Conservation (phyloP, 2,329 filamentous ascomycete genomes). For the Cytospora mali region DNA sequence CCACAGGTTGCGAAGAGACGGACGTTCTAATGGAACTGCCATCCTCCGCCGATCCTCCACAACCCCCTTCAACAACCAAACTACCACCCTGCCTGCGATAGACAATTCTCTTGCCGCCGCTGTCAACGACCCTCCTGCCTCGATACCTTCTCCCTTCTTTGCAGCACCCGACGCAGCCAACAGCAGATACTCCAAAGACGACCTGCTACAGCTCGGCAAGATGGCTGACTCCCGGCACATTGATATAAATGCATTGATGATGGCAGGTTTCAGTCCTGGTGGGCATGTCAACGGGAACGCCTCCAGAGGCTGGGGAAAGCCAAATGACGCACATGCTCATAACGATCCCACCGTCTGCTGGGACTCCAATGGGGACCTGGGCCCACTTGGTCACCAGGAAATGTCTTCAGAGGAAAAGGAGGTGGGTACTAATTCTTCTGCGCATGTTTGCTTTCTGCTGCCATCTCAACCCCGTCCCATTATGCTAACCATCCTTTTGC, state of each 20-base stretch:
- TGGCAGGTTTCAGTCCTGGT: slow-evolving; percentile 74
- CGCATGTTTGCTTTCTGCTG: slow-evolving; percentile 17
- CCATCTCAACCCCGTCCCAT: slow-evolving; percentile 30
- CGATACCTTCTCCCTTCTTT: slow-evolving; percentile 16
- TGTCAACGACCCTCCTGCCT: slow-evolving; percentile 17
- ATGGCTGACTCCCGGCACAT: slow-evolving; percentile 53
- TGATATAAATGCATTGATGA: slow-evolving; percentile 68
- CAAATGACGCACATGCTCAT: slow-evolving; percentile 70
- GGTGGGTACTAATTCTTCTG: slow-evolving; percentile 45
- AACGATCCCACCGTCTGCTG: slow-evolving; percentile 91
- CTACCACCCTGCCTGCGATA: slow-evolving; percentile 27
- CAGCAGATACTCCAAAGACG: slow-evolving; percentile 73
- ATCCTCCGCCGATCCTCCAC: slow-evolving; percentile 67
- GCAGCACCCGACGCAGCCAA: slow-evolving; percentile 36
- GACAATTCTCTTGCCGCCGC: slow-evolving; percentile 28
- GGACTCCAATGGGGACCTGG: slow-evolving; percentile 71
- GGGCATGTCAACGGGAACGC: slow-evolving; percentile 66
- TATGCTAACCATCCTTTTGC: slow-evolving; percentile 31
- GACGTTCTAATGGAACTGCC: slow-evolving; percentile 63
- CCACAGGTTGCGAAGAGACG: slow-evolving; percentile 59
- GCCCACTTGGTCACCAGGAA: slow-evolving; percentile 72
- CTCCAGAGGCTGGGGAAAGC: slow-evolving; percentile 74
- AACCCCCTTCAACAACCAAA: slow-evolving; percentile 48
- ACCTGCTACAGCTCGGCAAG: slow-evolving; percentile 75
- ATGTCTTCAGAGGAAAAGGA: slow-evolving; percentile 67